These are phyloP conservation scores for Phialophora tarda DNA, from an alignment of 2,329 filamentous ascomycete species.

Conservation along the genomic window DNA sequence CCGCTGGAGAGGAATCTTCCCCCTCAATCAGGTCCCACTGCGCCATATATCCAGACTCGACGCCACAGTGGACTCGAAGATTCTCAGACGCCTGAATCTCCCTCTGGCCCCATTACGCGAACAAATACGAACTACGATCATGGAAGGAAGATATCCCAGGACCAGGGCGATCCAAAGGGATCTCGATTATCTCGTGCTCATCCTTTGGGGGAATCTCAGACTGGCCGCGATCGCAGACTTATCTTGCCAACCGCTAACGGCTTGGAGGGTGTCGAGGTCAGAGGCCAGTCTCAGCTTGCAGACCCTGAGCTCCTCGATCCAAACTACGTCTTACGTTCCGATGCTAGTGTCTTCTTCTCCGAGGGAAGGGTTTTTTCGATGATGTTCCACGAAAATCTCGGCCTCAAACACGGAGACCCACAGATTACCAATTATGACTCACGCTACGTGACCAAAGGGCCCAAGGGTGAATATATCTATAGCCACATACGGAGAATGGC, in stretches of 20 bases:
- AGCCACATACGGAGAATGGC: slow-evolving; percentile 16
- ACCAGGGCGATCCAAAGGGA: not conserved
- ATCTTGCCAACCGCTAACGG: not conserved
- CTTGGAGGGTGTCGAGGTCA: not conserved
- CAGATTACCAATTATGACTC: not conserved
- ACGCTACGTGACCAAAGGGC: not conserved
- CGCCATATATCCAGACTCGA: not conserved
- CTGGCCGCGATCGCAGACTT: not conserved
- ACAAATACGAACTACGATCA: not conserved
- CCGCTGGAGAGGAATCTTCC: not conserved
- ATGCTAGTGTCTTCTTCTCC: not conserved
- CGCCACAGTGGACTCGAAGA: not conserved
- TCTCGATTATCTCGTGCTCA: not conserved
- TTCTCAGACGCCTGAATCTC: not conserved
- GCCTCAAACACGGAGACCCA: not conserved
- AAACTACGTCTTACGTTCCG: not conserved
- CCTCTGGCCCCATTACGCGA: not conserved
- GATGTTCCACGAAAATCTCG: not conserved
- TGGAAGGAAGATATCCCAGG: not conserved
- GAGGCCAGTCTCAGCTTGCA: not conserved
- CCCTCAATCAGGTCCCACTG: not conserved
- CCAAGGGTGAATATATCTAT: slow-evolving; percentile 13
- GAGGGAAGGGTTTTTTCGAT: not conserved
- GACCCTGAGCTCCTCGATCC: not conserved
- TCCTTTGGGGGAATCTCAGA: not conserved